Evolutionary conservation across 1,139 yeast genomes (phyloP), one percentile per base, ranked within the genome.

Genomic region (Geotrichum phurueaensis): DNA sequence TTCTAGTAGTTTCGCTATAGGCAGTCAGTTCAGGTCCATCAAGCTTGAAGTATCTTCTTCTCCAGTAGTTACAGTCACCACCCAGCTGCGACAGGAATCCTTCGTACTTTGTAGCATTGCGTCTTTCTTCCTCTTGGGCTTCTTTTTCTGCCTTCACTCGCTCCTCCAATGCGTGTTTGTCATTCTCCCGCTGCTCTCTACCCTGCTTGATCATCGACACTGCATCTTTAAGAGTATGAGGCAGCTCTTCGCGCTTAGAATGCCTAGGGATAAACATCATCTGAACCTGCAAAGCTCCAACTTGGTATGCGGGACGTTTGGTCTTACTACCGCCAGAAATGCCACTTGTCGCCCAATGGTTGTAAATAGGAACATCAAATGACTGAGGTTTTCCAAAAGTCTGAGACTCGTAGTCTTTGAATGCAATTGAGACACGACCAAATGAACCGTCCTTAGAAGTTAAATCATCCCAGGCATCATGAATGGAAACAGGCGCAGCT

Each of bases 361-460:
- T 90, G 71, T 82, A 82, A 68, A 94, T 81, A 22, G 84, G 82
- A 61, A 89, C 72, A 59, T 80, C 80, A 68, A 84, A 81, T 57
- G 78, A 78, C 55, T 77, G 76, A 0, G 84, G 78, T 59, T 75
- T 75, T 36, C 89, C 87, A 20, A 80, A 81, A 48, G 86, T 76
- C 51, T 78, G 78, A 31, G 78, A 73, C 67, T 84, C 84, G 67
- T 81, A 81, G 64, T 84, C 84, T 49, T 81, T 79, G 65, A 91
- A 81, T 56, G 81, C 82, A 61, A 91, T 78, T 66, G 85, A 84
- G 63, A 89, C 82, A 66, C 92, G 80, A 1, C 89, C 96, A 77
- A 89, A 90, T 13, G 96, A 87, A 0, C 98, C 98, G 74, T 92
- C 97, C 56, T 78, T 78, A 1, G 96, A 96, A 2, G 57, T 52